Evolutionary conservation across 1,284 basidiomycete genomes (phyloP).

Genomic region (Exobasidium rhododendri): DNA sequence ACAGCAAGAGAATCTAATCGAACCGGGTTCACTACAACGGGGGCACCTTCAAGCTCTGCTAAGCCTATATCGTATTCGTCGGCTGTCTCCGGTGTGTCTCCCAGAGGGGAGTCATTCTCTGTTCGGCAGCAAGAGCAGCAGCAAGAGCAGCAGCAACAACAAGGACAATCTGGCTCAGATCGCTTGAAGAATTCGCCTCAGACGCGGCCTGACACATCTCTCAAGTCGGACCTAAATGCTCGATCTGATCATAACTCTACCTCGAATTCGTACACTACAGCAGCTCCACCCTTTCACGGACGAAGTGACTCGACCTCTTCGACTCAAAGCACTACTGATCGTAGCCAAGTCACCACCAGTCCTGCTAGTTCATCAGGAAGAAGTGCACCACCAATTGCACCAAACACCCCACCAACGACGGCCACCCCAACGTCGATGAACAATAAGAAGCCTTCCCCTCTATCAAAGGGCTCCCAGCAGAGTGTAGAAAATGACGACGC

Average conservation of each 20-base stretch:
- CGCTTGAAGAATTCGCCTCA: background rate
- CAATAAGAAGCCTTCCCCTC: constrained; percentile 29
- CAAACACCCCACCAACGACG: background rate
- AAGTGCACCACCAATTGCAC: too few species aligned
- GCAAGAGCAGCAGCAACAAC: background rate
- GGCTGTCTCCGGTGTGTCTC: background rate
- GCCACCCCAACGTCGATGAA: background rate
- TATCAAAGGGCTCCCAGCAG: constrained; percentile 31
- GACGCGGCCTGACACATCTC: background rate
- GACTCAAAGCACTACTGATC: background rate
- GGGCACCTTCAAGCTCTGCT: too few species aligned
- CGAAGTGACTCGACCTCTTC: background rate
- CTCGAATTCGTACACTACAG: background rate
- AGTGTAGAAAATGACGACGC: constrained; percentile 34
- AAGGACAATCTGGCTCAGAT: background rate
- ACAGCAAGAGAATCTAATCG: constrained; percentile 8
- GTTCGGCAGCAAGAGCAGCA: background rate
- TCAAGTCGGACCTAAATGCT: background rate
- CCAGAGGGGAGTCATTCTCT: background rate
- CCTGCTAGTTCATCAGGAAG: background rate
- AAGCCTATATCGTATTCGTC: constrained; percentile 14
- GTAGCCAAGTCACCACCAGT: background rate
- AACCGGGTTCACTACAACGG: too few species aligned
- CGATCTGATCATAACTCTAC: background rate
- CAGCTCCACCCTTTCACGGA: background rate